Conservation (phyloP, 31 red algal genomes). For the Asparagopsis taxiformis region DNA sequence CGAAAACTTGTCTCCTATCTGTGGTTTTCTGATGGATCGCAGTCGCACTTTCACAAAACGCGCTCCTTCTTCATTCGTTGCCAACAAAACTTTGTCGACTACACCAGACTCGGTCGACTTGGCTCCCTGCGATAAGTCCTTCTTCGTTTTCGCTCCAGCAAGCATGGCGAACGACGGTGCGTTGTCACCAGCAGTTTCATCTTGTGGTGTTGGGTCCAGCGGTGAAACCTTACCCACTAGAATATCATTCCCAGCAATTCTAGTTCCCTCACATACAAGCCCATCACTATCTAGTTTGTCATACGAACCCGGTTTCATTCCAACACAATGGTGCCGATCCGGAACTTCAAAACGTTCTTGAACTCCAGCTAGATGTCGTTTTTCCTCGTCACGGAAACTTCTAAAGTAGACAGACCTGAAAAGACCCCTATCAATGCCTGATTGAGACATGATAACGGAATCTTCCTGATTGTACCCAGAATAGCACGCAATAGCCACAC, state of each 20-base stretch:
- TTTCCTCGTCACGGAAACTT: constrained; percentile 88
- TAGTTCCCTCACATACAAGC: constrained; percentile 78
- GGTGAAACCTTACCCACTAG: constrained; percentile 89
- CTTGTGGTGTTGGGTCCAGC: constrained; percentile 21
- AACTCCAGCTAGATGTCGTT: constrained; percentile 69
- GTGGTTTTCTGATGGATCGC: constrained; percentile 87
- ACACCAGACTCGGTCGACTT: constrained; percentile 93
- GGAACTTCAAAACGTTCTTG: constrained; percentile 82
- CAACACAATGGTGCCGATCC: constrained; percentile 62
- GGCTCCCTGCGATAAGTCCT: constrained; percentile 80
- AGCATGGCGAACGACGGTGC: constrained; percentile 19
- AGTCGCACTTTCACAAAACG: constrained; percentile 90
- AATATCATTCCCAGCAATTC: constrained; percentile 80
- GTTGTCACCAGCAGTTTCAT: constrained; percentile 11
- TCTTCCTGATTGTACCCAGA: constrained; percentile 99
- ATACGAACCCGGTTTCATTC: constrained; percentile 84
- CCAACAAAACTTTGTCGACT: constrained; percentile 94
- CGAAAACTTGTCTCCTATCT: constrained; percentile 99
- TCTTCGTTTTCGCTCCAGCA: constrained; percentile 74
- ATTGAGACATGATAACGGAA: constrained; percentile 96
- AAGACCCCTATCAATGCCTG: constrained; percentile 90
- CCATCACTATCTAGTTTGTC: constrained; percentile 94
- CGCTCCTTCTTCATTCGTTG: constrained; percentile 82
- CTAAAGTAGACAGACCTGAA: constrained; percentile 90
- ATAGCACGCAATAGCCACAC: constrained; percentile 96